A percentile compares a stretch with the other conserved stretches of the same genome.
phyloP scores from a whole-genome alignment of 2,329 filamentous ascomycete genomes.

The Leptosphaerulina australis region DNA sequence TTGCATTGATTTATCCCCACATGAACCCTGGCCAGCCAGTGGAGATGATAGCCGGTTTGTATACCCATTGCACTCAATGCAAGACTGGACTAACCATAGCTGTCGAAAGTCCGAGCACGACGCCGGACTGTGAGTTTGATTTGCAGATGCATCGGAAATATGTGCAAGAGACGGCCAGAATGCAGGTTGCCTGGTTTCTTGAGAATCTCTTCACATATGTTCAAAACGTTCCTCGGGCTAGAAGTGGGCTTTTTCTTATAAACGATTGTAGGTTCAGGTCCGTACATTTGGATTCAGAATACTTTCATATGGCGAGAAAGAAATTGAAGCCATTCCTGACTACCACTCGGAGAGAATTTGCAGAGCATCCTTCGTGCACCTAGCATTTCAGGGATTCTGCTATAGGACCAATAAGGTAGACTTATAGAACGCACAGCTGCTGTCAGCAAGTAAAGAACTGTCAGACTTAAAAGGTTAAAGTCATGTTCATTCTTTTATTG shows the following conservation, averaged over 20 bases:
- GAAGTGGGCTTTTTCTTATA: too few species aligned
- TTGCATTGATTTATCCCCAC: background rate
- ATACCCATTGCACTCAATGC: background rate
- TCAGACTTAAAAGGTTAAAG: background rate
- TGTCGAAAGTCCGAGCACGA: background rate
- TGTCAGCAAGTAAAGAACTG: background rate
- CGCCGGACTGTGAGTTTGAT: background rate
- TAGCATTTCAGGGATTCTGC: background rate
- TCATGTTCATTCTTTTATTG: too few species aligned
- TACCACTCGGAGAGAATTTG: background rate
- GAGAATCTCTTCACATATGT: too few species aligned
- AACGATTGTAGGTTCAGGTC: background rate
- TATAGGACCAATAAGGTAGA: background rate
- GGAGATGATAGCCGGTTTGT: constrained; percentile 1
- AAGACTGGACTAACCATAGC: background rate
- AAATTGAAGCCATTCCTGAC: background rate
- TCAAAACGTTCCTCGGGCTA: too few species aligned
- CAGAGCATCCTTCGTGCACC: constrained; percentile 2
- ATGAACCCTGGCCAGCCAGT: background rate
- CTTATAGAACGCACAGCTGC: background rate
- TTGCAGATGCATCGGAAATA: background rate
- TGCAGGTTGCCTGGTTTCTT: background rate
- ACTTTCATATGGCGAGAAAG: background rate
- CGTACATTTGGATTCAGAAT: background rate
- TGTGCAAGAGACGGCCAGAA: background rate